These are phyloP conservation scores for Tubosaeta brunneosetosa DNA, from an alignment of 768 basidiomycete species.

Conservation along the genomic window DNA sequence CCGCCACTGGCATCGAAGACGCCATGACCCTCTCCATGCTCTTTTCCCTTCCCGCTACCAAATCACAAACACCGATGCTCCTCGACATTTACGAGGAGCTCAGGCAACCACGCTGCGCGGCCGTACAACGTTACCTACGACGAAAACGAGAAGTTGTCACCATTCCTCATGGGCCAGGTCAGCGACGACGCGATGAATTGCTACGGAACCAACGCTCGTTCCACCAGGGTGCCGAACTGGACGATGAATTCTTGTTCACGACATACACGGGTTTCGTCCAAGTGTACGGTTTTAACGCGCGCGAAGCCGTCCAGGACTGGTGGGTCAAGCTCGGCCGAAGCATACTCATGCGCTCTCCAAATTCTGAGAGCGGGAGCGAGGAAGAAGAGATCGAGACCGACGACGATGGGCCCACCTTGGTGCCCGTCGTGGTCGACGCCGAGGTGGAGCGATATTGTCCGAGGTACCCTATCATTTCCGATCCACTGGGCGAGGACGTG, in stretches of 20 bases:
- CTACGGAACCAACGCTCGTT: slow-evolving; percentile 24
- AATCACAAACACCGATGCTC: slow-evolving; percentile 44
- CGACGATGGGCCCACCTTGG: background rate
- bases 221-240: slow-evolving; percentile 36
- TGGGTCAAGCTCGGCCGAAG: slow-evolving; percentile 50
- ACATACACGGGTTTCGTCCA: slow-evolving; percentile 49
- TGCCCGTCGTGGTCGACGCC: slow-evolving; percentile 9
- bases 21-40: slow-evolving; percentile 54
- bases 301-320: slow-evolving; percentile 57
- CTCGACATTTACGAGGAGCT: slow-evolving; percentile 56
- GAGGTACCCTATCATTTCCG: slow-evolving; percentile 7
- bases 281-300: slow-evolving; percentile 45
- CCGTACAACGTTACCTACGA: slow-evolving; percentile 39
- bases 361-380: background rate
- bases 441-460: slow-evolving; percentile 10
- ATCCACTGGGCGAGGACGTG: slow-evolving; percentile 12
- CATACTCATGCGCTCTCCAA: slow-evolving; percentile 1
- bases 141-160: slow-evolving; percentile 40
- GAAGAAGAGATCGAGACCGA: background rate
- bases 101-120: slow-evolving; percentile 43
- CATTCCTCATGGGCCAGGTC: slow-evolving; percentile 39
- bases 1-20: slow-evolving; percentile 52
- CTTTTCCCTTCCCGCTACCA: slow-evolving; percentile 46
- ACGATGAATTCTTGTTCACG: slow-evolving; percentile 37
- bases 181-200: slow-evolving; percentile 41